phyloP scores from a whole-genome alignment of 805 yeast species.

The Lachancea thermotolerans region DNA sequence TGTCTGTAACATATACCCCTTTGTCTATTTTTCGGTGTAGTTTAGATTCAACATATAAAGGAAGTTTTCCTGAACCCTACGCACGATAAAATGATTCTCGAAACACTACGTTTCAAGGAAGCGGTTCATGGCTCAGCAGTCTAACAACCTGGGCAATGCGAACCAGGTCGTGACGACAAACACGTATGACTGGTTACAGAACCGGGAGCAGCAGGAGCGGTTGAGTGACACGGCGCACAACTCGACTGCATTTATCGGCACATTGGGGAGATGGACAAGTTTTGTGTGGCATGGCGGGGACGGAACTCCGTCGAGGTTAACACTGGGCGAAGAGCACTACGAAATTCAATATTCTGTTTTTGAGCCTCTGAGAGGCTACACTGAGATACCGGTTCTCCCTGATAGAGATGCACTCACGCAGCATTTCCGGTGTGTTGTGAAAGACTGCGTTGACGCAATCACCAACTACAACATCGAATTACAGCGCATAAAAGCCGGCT shows the following conservation, averaged over 20 bases:
- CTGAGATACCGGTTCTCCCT: constrained; percentile 15
- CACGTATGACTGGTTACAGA: constrained; percentile 19
- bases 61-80: too few species aligned
- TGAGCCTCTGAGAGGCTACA: constrained; percentile 33
- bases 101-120: background rate
- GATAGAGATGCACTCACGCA: constrained; percentile 29
- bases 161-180: constrained; percentile 15
- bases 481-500: constrained; percentile 51
- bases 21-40: too few species aligned
- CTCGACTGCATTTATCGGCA: constrained; percentile 3
- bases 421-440: constrained; percentile 29
- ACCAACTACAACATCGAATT: constrained; percentile 40
- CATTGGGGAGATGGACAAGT: constrained; percentile 7
- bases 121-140: constrained; percentile 4
- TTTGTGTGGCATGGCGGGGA: constrained; percentile 4
- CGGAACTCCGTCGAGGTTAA: constrained; percentile 9
- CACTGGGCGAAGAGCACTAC: constrained; percentile 16
- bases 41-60: too few species aligned
- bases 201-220: constrained; percentile 14
- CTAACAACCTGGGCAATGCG: constrained; percentile 4
- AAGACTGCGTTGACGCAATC: constrained; percentile 42
- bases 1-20: too few species aligned
- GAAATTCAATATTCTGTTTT: constrained; percentile 54
- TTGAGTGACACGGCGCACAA: constrained; percentile 4
- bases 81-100: too few species aligned